Conservation (phyloP, 108 stramenopile species). For the Pseudonitzschia pungens region DNA sequence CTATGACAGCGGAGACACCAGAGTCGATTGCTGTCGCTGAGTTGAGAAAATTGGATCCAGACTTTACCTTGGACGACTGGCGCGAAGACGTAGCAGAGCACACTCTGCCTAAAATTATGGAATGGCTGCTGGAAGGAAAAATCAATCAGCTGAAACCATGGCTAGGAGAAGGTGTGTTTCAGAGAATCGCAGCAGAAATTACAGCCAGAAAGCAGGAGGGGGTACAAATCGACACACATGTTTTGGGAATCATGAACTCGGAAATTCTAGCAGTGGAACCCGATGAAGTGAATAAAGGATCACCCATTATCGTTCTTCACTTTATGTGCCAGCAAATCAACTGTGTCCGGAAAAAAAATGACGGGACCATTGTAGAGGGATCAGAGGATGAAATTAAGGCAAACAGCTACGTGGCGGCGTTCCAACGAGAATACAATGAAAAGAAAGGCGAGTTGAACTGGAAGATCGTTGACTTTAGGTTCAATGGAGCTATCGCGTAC, state of each 20-base stretch:
- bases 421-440: constrained; percentile 95
- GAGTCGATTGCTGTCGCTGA: constrained; percentile 89
- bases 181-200: constrained; percentile 86
- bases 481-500: constrained; percentile 63
- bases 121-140: constrained; percentile 86
- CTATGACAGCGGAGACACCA: constrained; percentile 94
- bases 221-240: constrained; percentile 89
- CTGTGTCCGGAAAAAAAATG: constrained; percentile 91
- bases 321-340: constrained; percentile 99
- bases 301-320: constrained; percentile 90
- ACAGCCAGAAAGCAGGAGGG: constrained; percentile 88
- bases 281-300: constrained; percentile 83
- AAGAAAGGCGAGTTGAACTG: constrained; percentile 87
- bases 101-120: constrained; percentile 89
- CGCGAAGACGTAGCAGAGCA: constrained; percentile 84
- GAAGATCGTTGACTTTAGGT: constrained; percentile 86
- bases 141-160: constrained; percentile 85
- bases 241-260: constrained; percentile 93
- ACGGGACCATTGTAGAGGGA: constrained; percentile 92
- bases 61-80: constrained; percentile 92
- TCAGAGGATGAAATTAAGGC: constrained; percentile 90
- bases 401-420: constrained; percentile 94
- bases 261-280: constrained; percentile 83
- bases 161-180: constrained; percentile 89
- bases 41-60: constrained; percentile 91